phyloP scores from a whole-genome alignment of 2,329 filamentous ascomycete genomes.

The Diaporthe longicolla region DNA sequence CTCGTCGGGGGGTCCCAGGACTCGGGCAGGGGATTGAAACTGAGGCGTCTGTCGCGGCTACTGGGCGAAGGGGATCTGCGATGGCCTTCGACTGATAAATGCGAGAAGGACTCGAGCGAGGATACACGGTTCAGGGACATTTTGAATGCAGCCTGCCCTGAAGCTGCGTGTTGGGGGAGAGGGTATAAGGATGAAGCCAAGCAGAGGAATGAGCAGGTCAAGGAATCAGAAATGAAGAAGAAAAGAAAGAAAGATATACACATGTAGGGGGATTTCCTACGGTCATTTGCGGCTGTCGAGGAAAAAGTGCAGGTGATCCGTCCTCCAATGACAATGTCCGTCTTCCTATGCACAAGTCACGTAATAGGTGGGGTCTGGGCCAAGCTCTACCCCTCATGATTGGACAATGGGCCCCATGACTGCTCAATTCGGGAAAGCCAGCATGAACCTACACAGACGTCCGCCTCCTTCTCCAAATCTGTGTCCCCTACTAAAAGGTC shows the following conservation, averaged over 20 bases:
- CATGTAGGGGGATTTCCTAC: background rate
- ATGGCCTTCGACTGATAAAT: slow-evolving; percentile 54
- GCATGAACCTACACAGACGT: background rate
- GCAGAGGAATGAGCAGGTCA: background rate
- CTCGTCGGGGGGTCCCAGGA: slow-evolving; percentile 62
- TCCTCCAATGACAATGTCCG: slow-evolving; percentile 6
- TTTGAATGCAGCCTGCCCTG: slow-evolving; percentile 34
- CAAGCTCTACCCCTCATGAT: background rate
- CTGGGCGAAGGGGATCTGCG: slow-evolving; percentile 62
- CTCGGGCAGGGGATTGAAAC: slow-evolving; percentile 69
- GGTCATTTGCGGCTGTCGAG: slow-evolving; percentile 19
- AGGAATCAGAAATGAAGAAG: background rate
- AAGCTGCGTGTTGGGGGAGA: background rate
- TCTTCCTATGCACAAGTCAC: slow-evolving; percentile 14
- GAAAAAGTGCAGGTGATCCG: slow-evolving; percentile 17
- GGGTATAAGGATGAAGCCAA: background rate
- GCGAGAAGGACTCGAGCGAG: slow-evolving; percentile 67
- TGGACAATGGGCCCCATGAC: slow-evolving; percentile 25
- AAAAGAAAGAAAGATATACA: background rate
- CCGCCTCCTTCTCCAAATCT: slow-evolving; percentile 10
- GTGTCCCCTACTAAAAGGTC: background rate
- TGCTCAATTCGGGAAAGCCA: slow-evolving; percentile 10
- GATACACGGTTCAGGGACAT: slow-evolving; percentile 69
- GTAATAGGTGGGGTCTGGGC: slow-evolving; percentile 17
- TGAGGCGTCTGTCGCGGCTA: slow-evolving; percentile 64